Evolutionary conservation across 768 basidiomycete species (phyloP).

Genomic region (Austroboletus eburneus): DNA sequence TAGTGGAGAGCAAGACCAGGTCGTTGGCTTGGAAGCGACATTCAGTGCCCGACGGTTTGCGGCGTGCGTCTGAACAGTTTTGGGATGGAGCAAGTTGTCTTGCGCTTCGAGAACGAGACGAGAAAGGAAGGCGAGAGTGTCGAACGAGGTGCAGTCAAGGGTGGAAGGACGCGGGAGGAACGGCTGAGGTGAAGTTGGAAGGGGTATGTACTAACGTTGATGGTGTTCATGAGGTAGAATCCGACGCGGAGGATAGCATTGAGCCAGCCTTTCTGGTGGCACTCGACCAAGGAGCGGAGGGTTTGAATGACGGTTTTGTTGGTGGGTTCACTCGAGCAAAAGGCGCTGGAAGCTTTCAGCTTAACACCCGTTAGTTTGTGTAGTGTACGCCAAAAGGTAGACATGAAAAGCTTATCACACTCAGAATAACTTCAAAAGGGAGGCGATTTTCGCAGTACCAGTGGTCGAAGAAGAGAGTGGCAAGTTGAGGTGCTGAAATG

Average conservation of each 20-base stretch:
- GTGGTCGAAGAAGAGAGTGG: conserved; percentile 3
- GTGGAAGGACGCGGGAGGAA: conserved; percentile 23
- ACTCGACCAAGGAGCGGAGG: neutral
- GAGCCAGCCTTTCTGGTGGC: conserved; percentile 29
- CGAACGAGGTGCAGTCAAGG: neutral
- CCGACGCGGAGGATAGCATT: conserved; percentile 21
- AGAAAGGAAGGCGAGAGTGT: neutral
- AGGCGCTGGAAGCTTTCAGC: conserved; percentile 21
- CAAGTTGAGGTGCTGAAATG: neutral
- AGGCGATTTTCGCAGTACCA: conserved; percentile 20
- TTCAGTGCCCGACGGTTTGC: neutral
- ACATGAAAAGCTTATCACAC: conserved; percentile 24
- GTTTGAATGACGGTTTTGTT: conserved; percentile 17
- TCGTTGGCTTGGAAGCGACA: neutral
- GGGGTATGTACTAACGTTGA: conserved; percentile 26
- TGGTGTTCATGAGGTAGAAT: conserved; percentile 33
- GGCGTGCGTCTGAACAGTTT: neutral
- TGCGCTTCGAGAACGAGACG: neutral
- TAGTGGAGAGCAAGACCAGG: neutral
- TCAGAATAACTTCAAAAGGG: conserved; percentile 12
- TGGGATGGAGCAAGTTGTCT: neutral
- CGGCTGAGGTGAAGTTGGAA: conserved; percentile 29
- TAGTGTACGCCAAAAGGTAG: conserved; percentile 21
- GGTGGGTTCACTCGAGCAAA: conserved; percentile 21
- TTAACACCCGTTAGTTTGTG: conserved; percentile 8